A percentile compares a stretch with the other conserved stretches of the same genome.
These are phyloP conservation scores for Saccharomyces paradoxus DNA, from an alignment of 805 yeast species.

Conservation along the genomic window DNA sequence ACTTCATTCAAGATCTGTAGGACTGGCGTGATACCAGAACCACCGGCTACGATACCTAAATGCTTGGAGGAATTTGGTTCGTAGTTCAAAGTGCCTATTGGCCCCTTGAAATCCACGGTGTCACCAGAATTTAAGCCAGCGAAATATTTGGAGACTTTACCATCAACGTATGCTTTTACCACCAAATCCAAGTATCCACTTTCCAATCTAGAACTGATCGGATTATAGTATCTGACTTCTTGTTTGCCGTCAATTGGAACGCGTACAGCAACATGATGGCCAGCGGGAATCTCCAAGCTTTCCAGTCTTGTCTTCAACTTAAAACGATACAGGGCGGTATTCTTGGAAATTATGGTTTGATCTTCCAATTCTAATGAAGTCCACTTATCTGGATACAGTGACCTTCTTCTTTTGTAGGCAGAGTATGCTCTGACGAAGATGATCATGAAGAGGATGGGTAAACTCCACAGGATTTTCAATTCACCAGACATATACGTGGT, in stretches of 20 bases:
- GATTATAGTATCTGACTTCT: slow-evolving; percentile 59
- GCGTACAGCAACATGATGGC: slow-evolving; percentile 62
- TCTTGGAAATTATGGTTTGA: slow-evolving; percentile 62
- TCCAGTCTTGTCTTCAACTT: slow-evolving; percentile 54
- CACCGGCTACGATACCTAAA: slow-evolving; percentile 71
- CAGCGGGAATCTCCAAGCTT: slow-evolving; percentile 58
- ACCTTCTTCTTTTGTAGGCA: slow-evolving; percentile 35
- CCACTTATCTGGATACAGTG: slow-evolving; percentile 48
- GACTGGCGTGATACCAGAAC: slow-evolving; percentile 86
- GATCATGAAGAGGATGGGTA: slow-evolving; percentile 35
- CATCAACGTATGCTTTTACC: slow-evolving; percentile 68
- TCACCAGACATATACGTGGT: slow-evolving; percentile 37
- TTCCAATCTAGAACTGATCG: slow-evolving; percentile 63
- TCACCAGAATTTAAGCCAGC: slow-evolving; percentile 60
- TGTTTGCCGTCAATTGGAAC: slow-evolving; percentile 32
- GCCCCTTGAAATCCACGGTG: slow-evolving; percentile 65
- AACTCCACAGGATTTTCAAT: slow-evolving; percentile 23
- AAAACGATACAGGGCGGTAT: slow-evolving; percentile 67
- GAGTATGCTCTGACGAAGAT: slow-evolving; percentile 29
- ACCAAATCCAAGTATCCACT: slow-evolving; percentile 68
- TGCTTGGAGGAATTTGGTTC: slow-evolving; percentile 50
- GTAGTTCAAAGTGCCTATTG: slow-evolving; percentile 66
- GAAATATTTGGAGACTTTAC: slow-evolving; percentile 58
- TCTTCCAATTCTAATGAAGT: slow-evolving; percentile 61
- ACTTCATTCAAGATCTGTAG: slow-evolving; percentile 68